These are phyloP conservation scores for Zygosaccharomyces pseudobailii DNA, from an alignment of 1,139 yeast species.

Conservation along the genomic window DNA sequence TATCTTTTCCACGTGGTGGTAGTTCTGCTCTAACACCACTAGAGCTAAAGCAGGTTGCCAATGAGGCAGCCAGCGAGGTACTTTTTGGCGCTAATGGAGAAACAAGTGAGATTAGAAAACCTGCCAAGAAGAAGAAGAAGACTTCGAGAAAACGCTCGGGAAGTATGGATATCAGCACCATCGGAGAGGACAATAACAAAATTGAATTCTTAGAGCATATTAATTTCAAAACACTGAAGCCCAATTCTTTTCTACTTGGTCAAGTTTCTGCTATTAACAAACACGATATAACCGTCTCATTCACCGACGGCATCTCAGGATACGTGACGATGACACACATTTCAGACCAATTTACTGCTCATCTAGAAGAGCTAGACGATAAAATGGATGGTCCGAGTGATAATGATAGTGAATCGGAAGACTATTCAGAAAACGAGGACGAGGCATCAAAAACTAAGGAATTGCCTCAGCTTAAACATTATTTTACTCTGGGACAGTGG, in stretches of 20 bases:
- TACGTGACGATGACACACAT: conserved; percentile 72
- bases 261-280: conserved; percentile 60
- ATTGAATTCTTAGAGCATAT: conserved; percentile 50
- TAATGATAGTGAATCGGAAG: conserved; percentile 34
- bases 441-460: conserved; percentile 36
- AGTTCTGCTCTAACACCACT: conserved; percentile 78
- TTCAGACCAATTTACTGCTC: conserved; percentile 55
- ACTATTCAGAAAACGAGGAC: conserved; percentile 29
- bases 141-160: conserved; percentile 23
- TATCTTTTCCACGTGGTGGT: conserved; percentile 95
- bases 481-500: conserved; percentile 79
- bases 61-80: conserved; percentile 87
- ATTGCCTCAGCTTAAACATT: conserved; percentile 50
- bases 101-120: conserved; percentile 28
- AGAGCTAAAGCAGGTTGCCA: conserved; percentile 88
- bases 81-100: conserved; percentile 49
- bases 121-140: conserved; percentile 40
- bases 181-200: conserved; percentile 26
- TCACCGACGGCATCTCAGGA: conserved; percentile 84
- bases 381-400: conserved; percentile 38
- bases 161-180: not conserved
- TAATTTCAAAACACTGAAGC: conserved; percentile 53
- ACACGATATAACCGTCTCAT: conserved; percentile 60
- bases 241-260: conserved; percentile 74
- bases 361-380: conserved; percentile 52